Evolutionary conservation across 352 stramenopile genomes (phyloP), one percentile per base, ranked within the genome.

Genomic region (Pythium biforme): DNA sequence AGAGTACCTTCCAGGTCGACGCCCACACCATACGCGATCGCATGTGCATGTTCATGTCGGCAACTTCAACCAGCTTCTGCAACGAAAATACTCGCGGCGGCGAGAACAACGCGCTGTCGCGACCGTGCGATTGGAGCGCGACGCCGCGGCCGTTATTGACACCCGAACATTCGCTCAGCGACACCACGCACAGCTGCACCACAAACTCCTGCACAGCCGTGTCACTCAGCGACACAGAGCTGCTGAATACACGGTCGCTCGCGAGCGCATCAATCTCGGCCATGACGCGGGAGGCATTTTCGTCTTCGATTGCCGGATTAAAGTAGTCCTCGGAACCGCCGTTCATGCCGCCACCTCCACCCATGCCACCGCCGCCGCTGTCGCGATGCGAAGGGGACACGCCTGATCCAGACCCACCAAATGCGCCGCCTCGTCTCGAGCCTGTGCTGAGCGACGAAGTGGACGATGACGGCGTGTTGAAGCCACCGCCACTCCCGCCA

Each of bases 21-120:
- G 94, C 89, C 97, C 97, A 99, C 10, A 98, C 97, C 47, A 99
- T 82, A 31, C 97, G 83, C 25, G 93, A 94, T 11, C 98, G 90
- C 31, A 83, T 92, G 56, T 97, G 83, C 96, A 99, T 99, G 84
- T 99, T 99, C 79, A 97, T 99, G 73, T 99, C 97, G 2, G 97
- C 97, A 15, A 99, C 97, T 81, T 99, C 98, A 10, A 99, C 97
- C 4, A 99, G 84, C 71, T 98, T 97, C 73, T 99, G 97, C 54
- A 99, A 78, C 51, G 92, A 98, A 69, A 99, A 99, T 23, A 99
- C 96, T n/a, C 97, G 94, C 23, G 97, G 96, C 41, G 88, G 81
- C 20, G 69, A 81, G 39, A 82, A 75, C 15, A 65, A 56, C 7
- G 59, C 65, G 31, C 68, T 79, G 20, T 54, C 47, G 29, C 56